Base-by-base conservation (phyloP, 805 yeast genomes). In the Phaffomyces antillensis region DNA sequence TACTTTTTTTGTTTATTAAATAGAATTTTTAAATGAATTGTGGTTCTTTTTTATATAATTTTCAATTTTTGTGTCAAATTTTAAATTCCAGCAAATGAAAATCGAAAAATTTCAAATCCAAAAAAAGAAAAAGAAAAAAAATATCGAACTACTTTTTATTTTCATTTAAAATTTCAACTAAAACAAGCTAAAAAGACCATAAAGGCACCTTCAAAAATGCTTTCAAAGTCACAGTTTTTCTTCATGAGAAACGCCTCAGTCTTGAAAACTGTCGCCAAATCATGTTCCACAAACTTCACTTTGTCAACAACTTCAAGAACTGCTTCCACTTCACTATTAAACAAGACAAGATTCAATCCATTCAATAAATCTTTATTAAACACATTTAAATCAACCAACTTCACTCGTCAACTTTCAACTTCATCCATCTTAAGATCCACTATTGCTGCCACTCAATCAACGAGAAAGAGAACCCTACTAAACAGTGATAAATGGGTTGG, bases 401-500 rank as follows among this genome's bases (percentile, higher is more conserved):
- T 41, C 31, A 13, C 20, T 34, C 41, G 49, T 24, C 31, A 48
- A 11, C 23, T 52, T 26, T 31, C 47, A 17, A 54, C 56, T 1
- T 39, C 50, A 3, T 25, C 52, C 4, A 2, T 42, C 18, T n/a
- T 10, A 6, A 50, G 44, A 41, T 43, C 38, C 24, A 16, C 34
- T 9, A 37, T 30, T 12, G 28, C 46, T 9, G 17, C 44, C 16
- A 39, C 20, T 9, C 12, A 25, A 17, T 9, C 40, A n/a, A 25
- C 39, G 16, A 44, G 59, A 41, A 50, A 49, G 36, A 55, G 59
- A 49, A 38, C 42, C 10, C 44, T 47, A 33, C 49, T 42, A 45
- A 55, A 50, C 55, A 44, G 52, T 40, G 70, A 79, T 37, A 79
- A 75, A 44, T 59, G 65, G 30, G 91, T 88, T 3, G 96, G 95